Percentiles rank a stretch among this genome's conserved stretches.
Conservation (phyloP, 169 alveolate species). For the Plasmodium adleri region DNA sequence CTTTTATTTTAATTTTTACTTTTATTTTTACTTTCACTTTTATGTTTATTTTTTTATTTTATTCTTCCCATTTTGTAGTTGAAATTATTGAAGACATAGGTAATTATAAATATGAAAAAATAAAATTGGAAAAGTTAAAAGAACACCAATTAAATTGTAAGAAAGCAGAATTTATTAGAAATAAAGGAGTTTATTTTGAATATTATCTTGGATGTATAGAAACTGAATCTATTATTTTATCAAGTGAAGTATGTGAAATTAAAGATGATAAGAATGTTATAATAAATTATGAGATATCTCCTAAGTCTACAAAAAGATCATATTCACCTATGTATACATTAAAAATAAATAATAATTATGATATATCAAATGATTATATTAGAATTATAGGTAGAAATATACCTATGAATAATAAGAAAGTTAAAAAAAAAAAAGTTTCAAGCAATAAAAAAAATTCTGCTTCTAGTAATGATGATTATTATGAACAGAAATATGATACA, state of each 20-base stretch:
- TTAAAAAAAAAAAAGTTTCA: slow-evolving; percentile 32
- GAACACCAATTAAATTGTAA: slow-evolving; percentile 36
- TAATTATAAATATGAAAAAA: slow-evolving; percentile 33
- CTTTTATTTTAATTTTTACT: background rate
- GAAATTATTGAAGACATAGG: slow-evolving; percentile 52
- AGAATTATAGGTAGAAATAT: slow-evolving; percentile 63
- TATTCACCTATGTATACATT: slow-evolving; percentile 67
- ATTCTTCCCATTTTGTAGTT: slow-evolving; percentile 4
- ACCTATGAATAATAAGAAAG: slow-evolving; percentile 35
- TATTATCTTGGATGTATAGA: slow-evolving; percentile 70
- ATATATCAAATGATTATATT: slow-evolving; percentile 53
- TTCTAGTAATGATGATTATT: slow-evolving; percentile 11
- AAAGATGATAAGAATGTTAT: slow-evolving; percentile 41
- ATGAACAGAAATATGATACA: slow-evolving; percentile 12
- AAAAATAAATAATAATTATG: slow-evolving; percentile 52
- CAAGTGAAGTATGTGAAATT: slow-evolving; percentile 67
- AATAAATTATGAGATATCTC: slow-evolving; percentile 53
- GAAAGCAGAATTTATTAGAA: slow-evolving; percentile 39
- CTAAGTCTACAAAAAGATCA: slow-evolving; percentile 56
- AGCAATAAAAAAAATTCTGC: slow-evolving; percentile 22
- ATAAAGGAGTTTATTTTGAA: slow-evolving; percentile 67
- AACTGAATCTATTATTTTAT: slow-evolving; percentile 53
- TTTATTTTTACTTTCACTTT: background rate
- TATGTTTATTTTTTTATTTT: background rate
- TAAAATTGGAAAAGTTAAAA: slow-evolving; percentile 40